Percentiles rank a stretch among this genome's conserved stretches.
These are phyloP conservation scores for Ailanthus altissimus DNA, from an alignment of 345 rosid species.

Conservation along the genomic window DNA sequence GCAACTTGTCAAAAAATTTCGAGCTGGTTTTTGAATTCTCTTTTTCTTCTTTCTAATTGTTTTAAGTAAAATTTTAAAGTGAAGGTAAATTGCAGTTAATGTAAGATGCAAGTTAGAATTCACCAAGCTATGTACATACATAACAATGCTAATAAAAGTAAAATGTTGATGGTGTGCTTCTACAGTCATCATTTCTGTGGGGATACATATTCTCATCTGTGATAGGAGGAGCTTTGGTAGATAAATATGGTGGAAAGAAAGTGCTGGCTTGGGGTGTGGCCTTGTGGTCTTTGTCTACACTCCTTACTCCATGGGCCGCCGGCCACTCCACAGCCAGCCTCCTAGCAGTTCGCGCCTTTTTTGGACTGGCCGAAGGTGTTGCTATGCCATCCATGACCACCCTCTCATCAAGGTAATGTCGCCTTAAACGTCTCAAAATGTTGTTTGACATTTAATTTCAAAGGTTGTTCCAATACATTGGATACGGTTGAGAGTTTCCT, in stretches of 20 bases:
- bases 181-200: constrained; percentile 92
- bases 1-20: not conserved
- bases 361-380: constrained; percentile 92
- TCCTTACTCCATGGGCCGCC: constrained; percentile 94
- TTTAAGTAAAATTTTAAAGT: not conserved
- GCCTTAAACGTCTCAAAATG: not conserved
- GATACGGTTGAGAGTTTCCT: not conserved
- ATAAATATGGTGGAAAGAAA: constrained; percentile 82
- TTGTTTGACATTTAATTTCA: not conserved
- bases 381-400: constrained; percentile 91
- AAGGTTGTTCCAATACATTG: not conserved
- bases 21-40: not conserved
- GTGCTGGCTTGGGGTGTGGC: constrained; percentile 89
- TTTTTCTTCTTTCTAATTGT: not conserved
- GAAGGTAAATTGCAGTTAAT: not conserved
- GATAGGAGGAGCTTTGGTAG: constrained; percentile 84
- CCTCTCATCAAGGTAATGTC: constrained; percentile 67
- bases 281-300: constrained; percentile 87
- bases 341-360: constrained; percentile 73
- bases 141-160: not conserved
- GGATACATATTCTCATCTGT: constrained; percentile 92
- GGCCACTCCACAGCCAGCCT: constrained; percentile 71
- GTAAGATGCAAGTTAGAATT: not conserved
- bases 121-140: not conserved
- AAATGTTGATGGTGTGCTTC: not conserved